Base-by-base conservation (phyloP, 176 grass and related monocot species). In the Avena eriantha region DNA sequence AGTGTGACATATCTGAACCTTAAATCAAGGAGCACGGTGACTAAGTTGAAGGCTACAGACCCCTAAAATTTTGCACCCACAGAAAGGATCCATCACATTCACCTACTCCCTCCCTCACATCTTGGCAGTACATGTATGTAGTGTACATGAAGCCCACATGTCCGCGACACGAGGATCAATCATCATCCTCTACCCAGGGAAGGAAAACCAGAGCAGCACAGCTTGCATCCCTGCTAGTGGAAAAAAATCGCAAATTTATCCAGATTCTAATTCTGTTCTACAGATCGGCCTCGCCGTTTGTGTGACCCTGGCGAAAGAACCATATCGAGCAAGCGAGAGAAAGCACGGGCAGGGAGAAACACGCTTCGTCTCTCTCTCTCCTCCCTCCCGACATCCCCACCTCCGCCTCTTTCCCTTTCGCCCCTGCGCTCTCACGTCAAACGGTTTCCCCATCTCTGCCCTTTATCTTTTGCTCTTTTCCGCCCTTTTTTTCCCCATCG, bases 361-460 rank as follows among this genome's bases (percentile, higher is more conserved):
- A 33, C 1, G 5, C 15, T 7, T 18, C 7, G 39, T 41, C 39
- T 41, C 0, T 54, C 15, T 41, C 15, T 47, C 77, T 80, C 75
- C 33, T 33, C 22, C 71, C 16, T 49, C 53, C 88, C 81, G 84
- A 80, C 84, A 87, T 87, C 35, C 84, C 70, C 39, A 63, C 59
- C 61, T 75, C 68, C 39, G n/a, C 82, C 80, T 87, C 48, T 82
- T 60, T 80, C 78, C 41, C 35, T 76, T 76, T 76, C 15, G 47
- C 85, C n/a, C 64, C 91, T 76, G 85, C 77, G 89, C 82, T 69
- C 84, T 90, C 87, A 60, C 89, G 81, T 91, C 86, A 82, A 82
- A 88, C 85, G 77, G 77, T 85, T 85, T 79, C 81, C 83, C 46
- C 59, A 16, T 54, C 72, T 2, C 70, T 33, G n/a, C 23, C 73